Percentiles rank a stretch among this genome's conserved stretches.
phyloP scores from a whole-genome alignment of 2,329 filamentous ascomycete species.

The Fusarium longipes region DNA sequence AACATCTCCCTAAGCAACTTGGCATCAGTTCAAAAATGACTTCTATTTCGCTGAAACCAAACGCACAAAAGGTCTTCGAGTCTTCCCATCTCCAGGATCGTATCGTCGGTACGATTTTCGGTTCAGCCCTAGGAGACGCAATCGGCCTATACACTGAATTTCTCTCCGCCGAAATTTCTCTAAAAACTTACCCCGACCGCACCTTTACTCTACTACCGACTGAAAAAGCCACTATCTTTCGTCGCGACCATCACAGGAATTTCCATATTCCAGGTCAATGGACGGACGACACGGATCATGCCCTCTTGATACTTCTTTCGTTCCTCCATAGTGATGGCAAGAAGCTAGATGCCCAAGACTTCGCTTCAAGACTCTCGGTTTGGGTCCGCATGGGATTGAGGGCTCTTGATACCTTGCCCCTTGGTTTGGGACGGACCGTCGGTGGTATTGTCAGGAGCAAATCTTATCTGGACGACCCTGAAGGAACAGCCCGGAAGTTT shows the following conservation, averaged over 20 bases:
- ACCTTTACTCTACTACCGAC: slow-evolving; percentile 54
- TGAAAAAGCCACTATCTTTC: slow-evolving; percentile 54
- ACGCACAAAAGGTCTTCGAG: slow-evolving; percentile 33
- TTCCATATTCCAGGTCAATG: slow-evolving; percentile 57
- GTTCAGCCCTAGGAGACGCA: slow-evolving; percentile 64
- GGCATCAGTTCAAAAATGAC: slow-evolving; percentile 13
- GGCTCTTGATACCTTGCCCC: slow-evolving; percentile 58
- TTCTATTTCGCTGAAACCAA: slow-evolving; percentile 22
- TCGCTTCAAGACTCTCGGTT: slow-evolving; percentile 58
- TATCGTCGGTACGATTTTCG: slow-evolving; percentile 59
- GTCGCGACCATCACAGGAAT: slow-evolving; percentile 58
- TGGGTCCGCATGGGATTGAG: slow-evolving; percentile 62
- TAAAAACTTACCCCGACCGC: slow-evolving; percentile 52
- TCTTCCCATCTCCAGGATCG: slow-evolving; percentile 49
- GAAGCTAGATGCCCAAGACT: slow-evolving; percentile 52
- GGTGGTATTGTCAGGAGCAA: slow-evolving; percentile 56
- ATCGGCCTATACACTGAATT: slow-evolving; percentile 67
- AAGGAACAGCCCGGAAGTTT: slow-evolving; percentile 51
- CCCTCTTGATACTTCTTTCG: slow-evolving; percentile 60
- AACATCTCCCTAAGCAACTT: no score
- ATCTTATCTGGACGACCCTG: slow-evolving; percentile 55
- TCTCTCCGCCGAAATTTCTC: slow-evolving; percentile 52
- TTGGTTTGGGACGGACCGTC: slow-evolving; percentile 61
- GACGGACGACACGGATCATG: slow-evolving; percentile 68
- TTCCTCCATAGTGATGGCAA: slow-evolving; percentile 58